Base-by-base conservation (phyloP, 345 rosid genomes). In the Physaria fendleri region DNA sequence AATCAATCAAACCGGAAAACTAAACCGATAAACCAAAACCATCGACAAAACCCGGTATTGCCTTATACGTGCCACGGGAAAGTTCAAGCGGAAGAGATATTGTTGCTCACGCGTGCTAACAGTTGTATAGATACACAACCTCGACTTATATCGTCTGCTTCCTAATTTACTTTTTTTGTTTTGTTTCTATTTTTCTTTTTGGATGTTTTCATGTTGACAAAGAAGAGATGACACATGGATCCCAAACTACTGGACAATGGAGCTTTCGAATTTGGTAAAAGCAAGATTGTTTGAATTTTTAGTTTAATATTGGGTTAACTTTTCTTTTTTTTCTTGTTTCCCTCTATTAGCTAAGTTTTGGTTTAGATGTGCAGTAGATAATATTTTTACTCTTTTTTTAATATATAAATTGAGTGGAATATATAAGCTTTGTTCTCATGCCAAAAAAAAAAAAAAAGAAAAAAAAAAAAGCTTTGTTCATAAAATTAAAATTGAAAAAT, bases 11-110 rank as follows among this genome's bases (percentile, higher is more conserved):
- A 49, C 68, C 5, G 54, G 44, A 24, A 11, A 63, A 15, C 55
- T 14, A 66, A 39, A 51, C 75, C 28, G 66, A 15, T 47, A 56
- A 65, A 9, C 40, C 75, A 50, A 80, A 65, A 54, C 23, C 74
- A 39, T 77, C 68, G 73, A 28, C 81, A 79, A 5, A 75, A 62
- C 63, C 23, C 81, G 42, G 64, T 67, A 15, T 58, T 76, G 62
- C 67, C 85, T 20, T 70, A 87, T 4, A 29, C 85, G 6, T 69
- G 81, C 37, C 66, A 62, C 52, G 85, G 85, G 65, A 86, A 79
- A 70, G 79, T 92, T 33, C 96, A 80, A 54, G 98, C 90, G 0
- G 96, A 92, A 66, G 96, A 88, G 73, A 74, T 87, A 18, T 56
- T 87, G 57, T 38, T 79, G 43, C 50, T 80, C 55, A 64, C 85